Conservation (phyloP, 495 filamentous ascomycete genomes). For the Daldinia loculata region DNA sequence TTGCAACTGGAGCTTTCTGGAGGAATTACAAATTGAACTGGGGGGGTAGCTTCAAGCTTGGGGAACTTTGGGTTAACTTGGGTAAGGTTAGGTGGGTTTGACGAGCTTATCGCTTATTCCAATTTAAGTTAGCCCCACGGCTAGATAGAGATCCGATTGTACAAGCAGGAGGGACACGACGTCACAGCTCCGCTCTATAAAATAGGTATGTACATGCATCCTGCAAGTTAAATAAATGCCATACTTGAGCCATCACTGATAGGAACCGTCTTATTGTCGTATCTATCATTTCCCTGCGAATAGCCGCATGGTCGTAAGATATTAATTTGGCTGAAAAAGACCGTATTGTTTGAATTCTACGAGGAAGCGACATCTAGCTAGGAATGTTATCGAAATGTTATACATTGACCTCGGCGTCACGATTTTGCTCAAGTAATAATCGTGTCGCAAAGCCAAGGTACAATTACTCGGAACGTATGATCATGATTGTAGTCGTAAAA, state of each 20-base stretch:
- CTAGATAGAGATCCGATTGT: neutral
- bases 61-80: conserved; percentile 20
- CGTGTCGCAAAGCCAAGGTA: neutral
- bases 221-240: neutral
- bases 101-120: conserved; percentile 29
- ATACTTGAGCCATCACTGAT: neutral
- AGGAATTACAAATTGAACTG: conserved; percentile 16
- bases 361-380: neutral
- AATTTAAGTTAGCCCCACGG: conserved; percentile 15
- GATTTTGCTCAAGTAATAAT: neutral
- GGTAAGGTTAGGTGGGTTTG: conserved; percentile 24
- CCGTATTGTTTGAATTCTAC: neutral
- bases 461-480: conserved; percentile 47
- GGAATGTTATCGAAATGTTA: neutral
- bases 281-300: neutral
- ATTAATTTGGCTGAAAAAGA: neutral
- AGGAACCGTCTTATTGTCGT: neutral
- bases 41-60: conserved; percentile 8
- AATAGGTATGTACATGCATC: neutral
- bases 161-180: conserved; percentile 16
- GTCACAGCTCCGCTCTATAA: conserved; percentile 39
- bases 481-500: conserved; percentile 41
- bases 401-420: neutral
- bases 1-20: conserved; percentile 9
- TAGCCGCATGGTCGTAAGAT: neutral